A percentile compares a stretch with the other conserved stretches of the same genome.
Evolutionary conservation across 257 asterid species (phyloP).

Genomic region (Prunella vulgaris): DNA sequence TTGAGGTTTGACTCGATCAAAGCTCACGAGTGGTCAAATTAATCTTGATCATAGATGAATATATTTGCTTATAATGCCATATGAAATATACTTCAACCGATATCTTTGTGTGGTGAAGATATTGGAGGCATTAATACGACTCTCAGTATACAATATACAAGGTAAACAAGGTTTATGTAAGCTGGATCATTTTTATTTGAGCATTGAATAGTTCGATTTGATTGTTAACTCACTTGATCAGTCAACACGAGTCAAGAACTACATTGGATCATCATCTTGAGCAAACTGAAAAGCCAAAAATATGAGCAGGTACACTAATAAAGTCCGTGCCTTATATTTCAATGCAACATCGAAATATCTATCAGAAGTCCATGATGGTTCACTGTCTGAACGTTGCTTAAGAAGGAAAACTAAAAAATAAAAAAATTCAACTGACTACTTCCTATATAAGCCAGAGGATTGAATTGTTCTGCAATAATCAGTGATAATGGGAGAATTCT

Average conservation of each 20-base stretch:
- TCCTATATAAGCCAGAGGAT: constrained; percentile 61
- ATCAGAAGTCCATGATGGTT: not conserved
- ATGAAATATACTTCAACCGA: not conserved
- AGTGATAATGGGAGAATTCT: constrained; percentile 48
- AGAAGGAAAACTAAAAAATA: not conserved
- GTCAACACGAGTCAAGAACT: not conserved
- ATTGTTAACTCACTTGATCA: not conserved
- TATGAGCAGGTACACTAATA: not conserved
- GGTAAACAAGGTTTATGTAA: too few relatives aligned
- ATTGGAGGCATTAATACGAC: not conserved
- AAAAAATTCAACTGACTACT: constrained; percentile 35
- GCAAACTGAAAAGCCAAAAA: not conserved
- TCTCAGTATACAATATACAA: not conserved
- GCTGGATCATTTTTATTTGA: too few relatives aligned
- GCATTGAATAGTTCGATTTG: not conserved
- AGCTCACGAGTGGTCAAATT: not conserved
- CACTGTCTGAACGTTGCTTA: not conserved
- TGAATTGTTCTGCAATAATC: constrained; percentile 72
- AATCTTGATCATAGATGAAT: not conserved
- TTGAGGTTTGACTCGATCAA: not conserved
- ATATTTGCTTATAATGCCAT: not conserved
- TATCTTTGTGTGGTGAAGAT: not conserved
- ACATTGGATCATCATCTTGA: not conserved
- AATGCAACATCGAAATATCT: not conserved
- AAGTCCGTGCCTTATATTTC: not conserved